Evolutionary conservation across 192 early-diverging fungal species (phyloP).

Genomic region (Allomyces macrogynus): DNA sequence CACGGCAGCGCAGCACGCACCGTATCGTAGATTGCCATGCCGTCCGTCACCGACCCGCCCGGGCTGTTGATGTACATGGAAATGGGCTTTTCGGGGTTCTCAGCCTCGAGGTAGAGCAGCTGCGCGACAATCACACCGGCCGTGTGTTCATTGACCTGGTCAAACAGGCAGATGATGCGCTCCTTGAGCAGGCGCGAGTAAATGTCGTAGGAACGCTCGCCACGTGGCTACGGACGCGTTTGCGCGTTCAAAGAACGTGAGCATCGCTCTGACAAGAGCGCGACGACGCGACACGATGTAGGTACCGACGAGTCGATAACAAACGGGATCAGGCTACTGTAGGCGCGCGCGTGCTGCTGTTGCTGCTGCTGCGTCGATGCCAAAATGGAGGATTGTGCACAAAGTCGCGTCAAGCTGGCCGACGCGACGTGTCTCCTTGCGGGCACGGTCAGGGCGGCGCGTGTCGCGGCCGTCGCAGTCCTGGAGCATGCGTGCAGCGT

Average conservation of each 20-base stretch:
- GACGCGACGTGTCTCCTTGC: too few relatives aligned
- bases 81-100: slow-evolving; percentile 83
- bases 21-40: slow-evolving; percentile 83
- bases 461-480: too few relatives aligned
- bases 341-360: too few relatives aligned
- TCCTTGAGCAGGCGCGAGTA: slow-evolving; percentile 92
- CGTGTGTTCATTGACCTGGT: slow-evolving; percentile 61
- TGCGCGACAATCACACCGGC: slow-evolving; percentile 85
- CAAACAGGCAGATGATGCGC: slow-evolving; percentile 90
- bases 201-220: slow-evolving; percentile 93
- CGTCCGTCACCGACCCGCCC: slow-evolving; percentile 84
- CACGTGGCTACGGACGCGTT: slow-evolving; percentile 29
- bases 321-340: slow-evolving; percentile 25
- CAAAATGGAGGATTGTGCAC: too few relatives aligned
- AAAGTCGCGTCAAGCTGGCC: too few relatives aligned
- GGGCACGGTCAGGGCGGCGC: too few relatives aligned
- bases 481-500: too few relatives aligned
- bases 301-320: slow-evolving; percentile 43
- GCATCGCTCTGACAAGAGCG: background rate
- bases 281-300: background rate
- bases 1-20: slow-evolving; percentile 15
- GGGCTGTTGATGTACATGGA: slow-evolving; percentile 95
- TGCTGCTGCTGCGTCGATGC: too few relatives aligned
- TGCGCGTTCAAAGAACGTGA: background rate
- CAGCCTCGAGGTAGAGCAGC: slow-evolving; percentile 82